Percentiles rank a stretch among this genome's conserved stretches.
These are phyloP conservation scores for Neocallimastix lanati DNA, from an alignment of 192 early-diverging fungal genomes.

Conservation along the genomic window DNA sequence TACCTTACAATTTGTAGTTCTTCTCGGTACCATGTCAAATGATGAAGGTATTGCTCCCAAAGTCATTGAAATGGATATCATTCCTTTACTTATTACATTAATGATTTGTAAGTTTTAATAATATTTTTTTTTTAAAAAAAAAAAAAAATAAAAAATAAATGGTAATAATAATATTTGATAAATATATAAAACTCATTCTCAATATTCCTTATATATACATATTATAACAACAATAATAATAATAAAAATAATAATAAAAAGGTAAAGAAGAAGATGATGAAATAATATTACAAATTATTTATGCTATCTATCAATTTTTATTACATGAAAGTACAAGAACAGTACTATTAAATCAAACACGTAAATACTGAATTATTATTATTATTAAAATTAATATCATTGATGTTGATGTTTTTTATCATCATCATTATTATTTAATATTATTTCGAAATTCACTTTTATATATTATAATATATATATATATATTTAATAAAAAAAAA, in stretches of 20 bases:
- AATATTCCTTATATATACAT: not conserved
- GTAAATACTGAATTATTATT: no score
- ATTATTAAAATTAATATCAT: no score
- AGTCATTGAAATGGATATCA: slow-evolving; percentile 15
- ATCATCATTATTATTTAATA: not conserved
- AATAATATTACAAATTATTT: slow-evolving; percentile 38
- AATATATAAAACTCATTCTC: no score
- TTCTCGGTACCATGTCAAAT: slow-evolving; percentile 27
- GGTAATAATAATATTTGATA: no score
- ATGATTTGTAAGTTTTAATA: slow-evolving; percentile 10
- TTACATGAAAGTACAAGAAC: not conserved
- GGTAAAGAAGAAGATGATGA: slow-evolving; percentile 45
- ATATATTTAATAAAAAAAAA: no score
- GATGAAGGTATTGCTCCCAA: slow-evolving; percentile 27
- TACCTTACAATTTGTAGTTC: slow-evolving; percentile 18
- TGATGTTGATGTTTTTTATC: not conserved
- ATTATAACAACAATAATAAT: not conserved
- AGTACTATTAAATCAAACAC: not conserved
- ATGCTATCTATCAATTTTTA: slow-evolving; percentile 13
- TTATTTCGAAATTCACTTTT: not conserved
- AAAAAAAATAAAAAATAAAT: not conserved
- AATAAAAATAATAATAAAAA: not conserved
- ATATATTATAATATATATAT: slow-evolving; percentile 10
- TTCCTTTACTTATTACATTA: slow-evolving; percentile 19
- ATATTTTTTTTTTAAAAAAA: slow-evolving; percentile 2